Conservation (phyloP, 176 grass and related monocot genomes). For the Rhynchospora tenuis region DNA sequence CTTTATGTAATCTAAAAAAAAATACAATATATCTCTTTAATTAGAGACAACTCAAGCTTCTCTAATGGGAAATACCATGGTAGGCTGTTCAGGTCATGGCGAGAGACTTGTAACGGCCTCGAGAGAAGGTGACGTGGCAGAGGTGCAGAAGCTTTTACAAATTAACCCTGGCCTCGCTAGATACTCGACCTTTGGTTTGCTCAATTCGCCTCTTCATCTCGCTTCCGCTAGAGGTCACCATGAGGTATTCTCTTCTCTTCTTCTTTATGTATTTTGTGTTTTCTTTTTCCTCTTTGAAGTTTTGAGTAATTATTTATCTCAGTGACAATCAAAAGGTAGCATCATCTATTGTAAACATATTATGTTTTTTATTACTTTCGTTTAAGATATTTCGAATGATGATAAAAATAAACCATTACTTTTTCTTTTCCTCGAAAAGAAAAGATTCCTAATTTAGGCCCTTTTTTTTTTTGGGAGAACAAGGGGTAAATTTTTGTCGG, state of each 20-base stretch:
- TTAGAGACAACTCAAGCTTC: constrained; percentile 5
- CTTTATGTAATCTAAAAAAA: too few species aligned
- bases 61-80: constrained; percentile 76
- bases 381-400: not conserved
- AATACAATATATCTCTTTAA: not conserved
- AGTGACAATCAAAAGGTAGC: not conserved
- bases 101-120: constrained; percentile 65
- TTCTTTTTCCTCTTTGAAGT: not conserved
- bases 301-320: not conserved
- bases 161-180: constrained; percentile 42
- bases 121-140: constrained; percentile 52
- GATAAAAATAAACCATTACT: not conserved
- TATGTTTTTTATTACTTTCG: not conserved
- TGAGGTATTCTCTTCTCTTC: constrained; percentile 41
- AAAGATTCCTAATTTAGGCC: too few species aligned
- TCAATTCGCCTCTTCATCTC: constrained; percentile 84
- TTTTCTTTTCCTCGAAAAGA: too few species aligned
- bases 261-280: not conserved
- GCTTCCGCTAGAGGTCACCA: constrained; percentile 60
- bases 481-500: not conserved
- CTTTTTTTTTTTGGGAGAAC: not conserved
- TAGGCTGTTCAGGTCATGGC: constrained; percentile 46
- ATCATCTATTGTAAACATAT: not conserved
- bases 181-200: constrained; percentile 62
- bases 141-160: constrained; percentile 50